Evolutionary conservation across 352 stramenopile genomes (phyloP).

Genomic region (Pythium angustatum): DNA sequence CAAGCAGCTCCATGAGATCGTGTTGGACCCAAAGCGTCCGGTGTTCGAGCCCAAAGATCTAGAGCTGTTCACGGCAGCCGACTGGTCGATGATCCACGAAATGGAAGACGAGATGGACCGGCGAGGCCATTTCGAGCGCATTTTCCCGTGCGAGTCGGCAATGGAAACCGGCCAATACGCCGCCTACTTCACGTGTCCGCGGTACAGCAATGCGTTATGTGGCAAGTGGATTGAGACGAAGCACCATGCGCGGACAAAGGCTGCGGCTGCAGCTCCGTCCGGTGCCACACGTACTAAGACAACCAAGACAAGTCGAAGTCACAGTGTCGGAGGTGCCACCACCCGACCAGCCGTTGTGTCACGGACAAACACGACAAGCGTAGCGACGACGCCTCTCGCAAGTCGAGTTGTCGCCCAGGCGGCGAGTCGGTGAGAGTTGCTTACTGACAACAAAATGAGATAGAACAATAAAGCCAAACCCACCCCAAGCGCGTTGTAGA

Average conservation of each 20-base stretch:
- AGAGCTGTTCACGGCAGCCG: conserved; percentile 47
- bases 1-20: conserved; percentile 62
- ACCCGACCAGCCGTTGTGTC: not conserved
- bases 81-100: conserved; percentile 60
- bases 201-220: conserved; percentile 64
- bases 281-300: not conserved
- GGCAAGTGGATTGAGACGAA: conserved; percentile 61
- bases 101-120: conserved; percentile 80
- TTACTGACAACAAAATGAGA: too few species aligned
- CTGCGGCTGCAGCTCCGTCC: not conserved
- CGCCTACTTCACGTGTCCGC: conserved; percentile 58
- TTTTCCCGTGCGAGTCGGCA: conserved; percentile 45
- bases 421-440: conserved; percentile 4
- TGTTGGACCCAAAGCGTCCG: conserved; percentile 42
- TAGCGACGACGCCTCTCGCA: not conserved
- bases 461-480: too few species aligned
- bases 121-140: conserved; percentile 66
- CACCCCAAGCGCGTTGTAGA: too few species aligned
- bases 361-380: not conserved
- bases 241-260: conserved; percentile 5
- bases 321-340: conserved; percentile 1
- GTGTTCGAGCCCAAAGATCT: conserved; percentile 52
- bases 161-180: conserved; percentile 34
- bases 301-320: conserved; percentile 14
- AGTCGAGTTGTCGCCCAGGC: not conserved